These are phyloP conservation scores for Cryphonectria japonica DNA, from an alignment of 2,329 filamentous ascomycete genomes.

Conservation along the genomic window DNA sequence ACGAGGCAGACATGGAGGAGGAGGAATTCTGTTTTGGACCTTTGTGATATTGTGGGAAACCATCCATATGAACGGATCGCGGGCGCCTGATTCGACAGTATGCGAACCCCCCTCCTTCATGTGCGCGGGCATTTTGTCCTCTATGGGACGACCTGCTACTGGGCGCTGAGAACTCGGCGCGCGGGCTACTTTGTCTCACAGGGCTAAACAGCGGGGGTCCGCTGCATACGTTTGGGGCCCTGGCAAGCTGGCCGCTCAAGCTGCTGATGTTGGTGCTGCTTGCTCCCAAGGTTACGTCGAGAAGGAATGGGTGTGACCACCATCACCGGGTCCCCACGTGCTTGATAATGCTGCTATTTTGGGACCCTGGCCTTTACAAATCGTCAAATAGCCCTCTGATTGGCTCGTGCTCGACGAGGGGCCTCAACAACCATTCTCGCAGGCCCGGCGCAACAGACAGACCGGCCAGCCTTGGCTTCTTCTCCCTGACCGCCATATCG, in stretches of 20 bases:
- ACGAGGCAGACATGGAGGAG: neutral
- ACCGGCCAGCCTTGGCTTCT: slow-evolving; percentile 15
- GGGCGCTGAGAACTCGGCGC: neutral
- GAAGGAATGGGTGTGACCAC: slow-evolving; percentile 1
- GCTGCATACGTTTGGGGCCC: neutral
- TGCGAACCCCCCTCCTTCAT: neutral
- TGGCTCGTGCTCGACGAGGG: slow-evolving; percentile 13
- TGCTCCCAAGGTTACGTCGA: neutral
- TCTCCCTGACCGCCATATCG: slow-evolving; percentile 22
- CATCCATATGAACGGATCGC: neutral
- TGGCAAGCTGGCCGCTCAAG: neutral
- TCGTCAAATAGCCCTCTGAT: slow-evolving; percentile 11
- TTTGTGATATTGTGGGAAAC: neutral
- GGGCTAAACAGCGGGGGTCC: slow-evolving; percentile 8
- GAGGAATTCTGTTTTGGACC: neutral
- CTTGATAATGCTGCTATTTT: slow-evolving; percentile 30
- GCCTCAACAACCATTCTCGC: neutral
- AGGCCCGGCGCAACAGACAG: slow-evolving; percentile 13
- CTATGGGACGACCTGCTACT: neutral
- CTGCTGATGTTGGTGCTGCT: neutral
- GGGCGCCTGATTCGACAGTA: slow-evolving; percentile 1
- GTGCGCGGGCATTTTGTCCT: neutral
- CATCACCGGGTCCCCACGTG: slow-evolving; percentile 26
- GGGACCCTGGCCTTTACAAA: slow-evolving; percentile 26
- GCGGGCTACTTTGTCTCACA: slow-evolving; percentile 7